phyloP scores from a whole-genome alignment of 768 basidiomycete genomes.

The Pulveroboletus sp. region DNA sequence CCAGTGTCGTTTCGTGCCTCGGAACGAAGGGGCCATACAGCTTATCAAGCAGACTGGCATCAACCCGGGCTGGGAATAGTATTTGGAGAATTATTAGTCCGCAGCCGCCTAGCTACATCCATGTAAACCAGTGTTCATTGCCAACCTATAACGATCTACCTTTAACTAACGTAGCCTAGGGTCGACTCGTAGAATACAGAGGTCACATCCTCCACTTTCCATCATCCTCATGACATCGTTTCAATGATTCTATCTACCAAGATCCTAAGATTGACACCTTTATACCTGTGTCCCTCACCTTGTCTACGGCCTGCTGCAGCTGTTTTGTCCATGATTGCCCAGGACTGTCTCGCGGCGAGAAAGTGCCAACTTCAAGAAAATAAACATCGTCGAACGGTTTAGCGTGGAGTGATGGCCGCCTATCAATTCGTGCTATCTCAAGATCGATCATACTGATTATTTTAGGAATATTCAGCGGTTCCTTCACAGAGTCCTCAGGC shows the following conservation, averaged over 20 bases:
- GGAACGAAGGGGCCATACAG: conserved; percentile 29
- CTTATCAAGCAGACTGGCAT: conserved; percentile 26
- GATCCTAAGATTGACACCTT: conserved; percentile 43
- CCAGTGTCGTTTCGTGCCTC: conserved; percentile 35
- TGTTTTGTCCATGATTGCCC: conserved; percentile 30
- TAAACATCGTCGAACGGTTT: conserved; percentile 58
- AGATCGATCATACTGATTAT: conserved; percentile 41
- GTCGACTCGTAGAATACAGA: no score
- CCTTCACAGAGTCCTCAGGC: not conserved
- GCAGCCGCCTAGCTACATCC: no score
- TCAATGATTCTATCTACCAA: conserved; percentile 39
- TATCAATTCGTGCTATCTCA: conserved; percentile 53
- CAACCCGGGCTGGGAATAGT: not conserved
- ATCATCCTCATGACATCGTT: not conserved
- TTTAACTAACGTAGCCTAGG: no score
- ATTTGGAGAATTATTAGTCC: no score
- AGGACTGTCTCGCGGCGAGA: not conserved
- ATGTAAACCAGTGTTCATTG: no score
- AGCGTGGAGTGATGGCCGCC: conserved; percentile 51
- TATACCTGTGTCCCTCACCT: conserved; percentile 33
- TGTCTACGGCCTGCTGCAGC: conserved; percentile 35
- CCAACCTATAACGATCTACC: no score
- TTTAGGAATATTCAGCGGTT: conserved; percentile 11
- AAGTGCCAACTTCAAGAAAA: conserved; percentile 53
- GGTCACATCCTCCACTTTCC: not conserved